Evolutionary conservation across 306 rosid species (phyloP), one percentile per base, ranked within the genome.

Genomic region (Lathyrus sativus): DNA sequence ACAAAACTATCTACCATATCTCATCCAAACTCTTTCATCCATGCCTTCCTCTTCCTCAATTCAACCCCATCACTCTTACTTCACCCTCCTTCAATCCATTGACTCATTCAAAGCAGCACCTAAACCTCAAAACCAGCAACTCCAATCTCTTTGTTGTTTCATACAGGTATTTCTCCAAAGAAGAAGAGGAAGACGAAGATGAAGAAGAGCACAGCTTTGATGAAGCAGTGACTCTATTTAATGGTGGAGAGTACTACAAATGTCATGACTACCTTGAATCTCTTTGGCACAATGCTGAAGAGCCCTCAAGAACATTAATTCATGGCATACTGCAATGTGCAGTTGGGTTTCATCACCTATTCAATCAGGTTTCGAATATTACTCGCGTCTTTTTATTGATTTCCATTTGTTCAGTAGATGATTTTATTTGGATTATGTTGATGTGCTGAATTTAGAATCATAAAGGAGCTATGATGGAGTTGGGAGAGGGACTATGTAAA

Each of bases 381-480:
- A 72, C 67, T 85, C 13, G 61, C 42, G 63, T 57, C 24, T 41
- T 19, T 4, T 56, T 6, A 6, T 42, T 11, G 12, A 62, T 79
- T 39, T 58, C 10, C 11, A 6, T 11, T 56, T 12, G 0, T 10
- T 28, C 31, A 28, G 17, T 29, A 7, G 24, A 39, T 37, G 65
- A 41, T 38, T 74, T 46, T 28, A 43, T 57, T 49, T 49, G 74
- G 65, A 19, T 13, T 60, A 18, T 63, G 42, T 55, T 35, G 5
- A 46, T 78, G 19, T n/a, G 56, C 5, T 45, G 65, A 57, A 38
- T 56, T 38, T 57, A 92, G 98, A 92, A 92, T 59, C 96, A 92
- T 62, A 86, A 45, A 83, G 96, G 98, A 76, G 98, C 96, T 33
- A 90, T 90, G 98, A 92, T 92, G 96, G 84, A 92, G 84, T 73